phyloP scores from a whole-genome alignment of 1,284 basidiomycete genomes.

The Austroboletus novae-zelandiae region DNA sequence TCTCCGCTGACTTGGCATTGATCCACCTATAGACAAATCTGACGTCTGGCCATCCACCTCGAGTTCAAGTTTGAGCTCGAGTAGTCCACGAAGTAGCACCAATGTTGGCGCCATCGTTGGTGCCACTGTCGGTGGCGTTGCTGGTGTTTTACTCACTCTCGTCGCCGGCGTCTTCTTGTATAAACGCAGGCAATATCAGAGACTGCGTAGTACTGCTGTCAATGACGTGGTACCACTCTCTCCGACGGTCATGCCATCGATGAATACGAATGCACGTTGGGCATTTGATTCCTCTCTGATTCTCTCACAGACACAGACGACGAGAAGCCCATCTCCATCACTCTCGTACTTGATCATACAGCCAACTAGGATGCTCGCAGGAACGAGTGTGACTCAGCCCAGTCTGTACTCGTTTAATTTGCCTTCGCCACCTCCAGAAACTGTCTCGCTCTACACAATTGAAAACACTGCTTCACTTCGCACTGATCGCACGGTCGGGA shows the following conservation, averaged over 20 bases:
- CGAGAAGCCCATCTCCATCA: too few relatives aligned
- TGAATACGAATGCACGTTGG: too few relatives aligned
- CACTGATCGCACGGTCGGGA: constrained; percentile 19
- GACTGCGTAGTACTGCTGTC: neutral
- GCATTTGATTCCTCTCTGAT: too few relatives aligned
- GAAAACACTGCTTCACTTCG: constrained; percentile 3
- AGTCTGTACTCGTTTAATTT: constrained; percentile 2
- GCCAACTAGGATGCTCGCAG: neutral
- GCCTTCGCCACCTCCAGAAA: constrained; percentile 11
- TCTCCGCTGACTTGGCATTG: neutral
- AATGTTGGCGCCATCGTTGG: constrained; percentile 23
- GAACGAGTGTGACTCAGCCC: neutral
- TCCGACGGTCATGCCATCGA: too few relatives aligned
- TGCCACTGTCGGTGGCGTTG: constrained; percentile 18
- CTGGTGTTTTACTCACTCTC: constrained; percentile 16
- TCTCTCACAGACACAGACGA: neutral
- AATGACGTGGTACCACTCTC: neutral
- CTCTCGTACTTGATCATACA: neutral
- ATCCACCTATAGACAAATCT: constrained; percentile 5
- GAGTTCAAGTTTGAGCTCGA: neutral
- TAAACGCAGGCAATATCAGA: constrained; percentile 7
- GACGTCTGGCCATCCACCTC: constrained; percentile 11
- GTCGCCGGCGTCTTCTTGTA: constrained; percentile 19
- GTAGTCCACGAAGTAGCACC: neutral
- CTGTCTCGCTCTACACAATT: constrained; percentile 9